Percentiles rank a stretch among this genome's conserved stretches.
phyloP scores from a whole-genome alignment of 768 basidiomycete genomes.

The Asterophora parasitica region DNA sequence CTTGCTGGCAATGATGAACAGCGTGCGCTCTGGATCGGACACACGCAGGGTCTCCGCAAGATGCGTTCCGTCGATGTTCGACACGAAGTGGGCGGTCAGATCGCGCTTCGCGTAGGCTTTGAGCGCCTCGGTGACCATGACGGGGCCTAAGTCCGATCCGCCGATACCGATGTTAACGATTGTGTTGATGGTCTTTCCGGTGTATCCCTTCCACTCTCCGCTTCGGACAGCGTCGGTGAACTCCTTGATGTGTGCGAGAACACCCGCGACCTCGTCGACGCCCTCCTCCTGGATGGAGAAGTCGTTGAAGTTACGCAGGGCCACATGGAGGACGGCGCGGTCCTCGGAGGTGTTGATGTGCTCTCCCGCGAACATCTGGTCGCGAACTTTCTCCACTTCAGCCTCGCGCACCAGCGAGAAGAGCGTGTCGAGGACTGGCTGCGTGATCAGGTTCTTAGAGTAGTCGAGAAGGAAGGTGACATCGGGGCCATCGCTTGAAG shows the following conservation, averaged over 20 bases:
- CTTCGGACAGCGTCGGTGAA: slow-evolving; percentile 83
- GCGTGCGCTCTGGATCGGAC: slow-evolving; percentile 86
- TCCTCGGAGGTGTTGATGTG: slow-evolving; percentile 99
- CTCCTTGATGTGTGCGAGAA: slow-evolving; percentile 86
- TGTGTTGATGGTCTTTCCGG: slow-evolving; percentile 88
- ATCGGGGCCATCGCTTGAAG: slow-evolving; percentile 55
- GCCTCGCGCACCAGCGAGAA: slow-evolving; percentile 83
- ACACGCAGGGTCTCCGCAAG: slow-evolving; percentile 79
- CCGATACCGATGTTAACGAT: slow-evolving; percentile 99
- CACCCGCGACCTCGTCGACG: slow-evolving; percentile 74
- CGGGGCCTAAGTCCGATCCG: slow-evolving; percentile 95
- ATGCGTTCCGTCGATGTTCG: slow-evolving; percentile 98
- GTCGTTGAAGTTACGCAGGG: slow-evolving; percentile 74
- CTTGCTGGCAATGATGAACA: slow-evolving; percentile 99
- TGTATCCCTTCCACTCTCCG: slow-evolving; percentile 95
- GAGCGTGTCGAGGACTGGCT: slow-evolving; percentile 75
- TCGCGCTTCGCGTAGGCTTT: slow-evolving; percentile 90
- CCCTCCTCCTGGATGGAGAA: slow-evolving; percentile 80
- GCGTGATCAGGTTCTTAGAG: slow-evolving; percentile 93
- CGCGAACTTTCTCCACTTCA: slow-evolving; percentile 73
- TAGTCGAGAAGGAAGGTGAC: slow-evolving; percentile 90
- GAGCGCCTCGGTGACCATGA: slow-evolving; percentile 98
- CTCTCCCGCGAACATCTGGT: slow-evolving; percentile 92
- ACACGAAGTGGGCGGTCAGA: slow-evolving; percentile 84
- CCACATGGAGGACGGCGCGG: slow-evolving; percentile 93